A percentile compares a stretch with the other conserved stretches of the same genome.
These are phyloP conservation scores for Astrothelium subdiscretum DNA, from an alignment of 495 filamentous ascomycete species.

Conservation along the genomic window DNA sequence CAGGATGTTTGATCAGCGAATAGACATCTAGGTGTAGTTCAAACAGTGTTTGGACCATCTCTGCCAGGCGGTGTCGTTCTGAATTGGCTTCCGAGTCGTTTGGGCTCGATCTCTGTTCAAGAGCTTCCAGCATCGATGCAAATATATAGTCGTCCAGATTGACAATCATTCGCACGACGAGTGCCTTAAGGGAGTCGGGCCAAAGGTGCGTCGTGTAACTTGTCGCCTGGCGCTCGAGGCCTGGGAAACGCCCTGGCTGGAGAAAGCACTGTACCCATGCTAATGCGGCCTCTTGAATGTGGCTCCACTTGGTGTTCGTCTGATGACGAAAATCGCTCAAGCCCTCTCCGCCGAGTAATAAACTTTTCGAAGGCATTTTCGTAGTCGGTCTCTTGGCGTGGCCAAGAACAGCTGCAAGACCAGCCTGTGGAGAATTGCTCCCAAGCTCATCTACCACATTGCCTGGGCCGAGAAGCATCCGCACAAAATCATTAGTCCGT, in stretches of 20 bases:
- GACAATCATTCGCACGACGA: conserved; percentile 55
- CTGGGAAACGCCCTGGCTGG: conserved; percentile 4
- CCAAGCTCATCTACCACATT: not conserved
- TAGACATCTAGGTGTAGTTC: conserved; percentile 87
- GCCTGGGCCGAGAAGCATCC: conserved; percentile 4
- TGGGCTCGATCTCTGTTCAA: conserved; percentile 19
- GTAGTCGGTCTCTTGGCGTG: not conserved
- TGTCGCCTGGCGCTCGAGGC: conserved; percentile 12
- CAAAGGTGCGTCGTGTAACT: conserved; percentile 57
- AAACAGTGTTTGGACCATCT: conserved; percentile 67
- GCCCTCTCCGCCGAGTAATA: conserved; percentile 9
- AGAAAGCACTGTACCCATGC: conserved; percentile 23
- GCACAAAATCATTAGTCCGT: not conserved
- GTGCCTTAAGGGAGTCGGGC: conserved; percentile 60
- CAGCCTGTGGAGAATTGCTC: not conserved
- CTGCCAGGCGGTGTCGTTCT: conserved; percentile 5
- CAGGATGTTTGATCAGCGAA: conserved; percentile 61
- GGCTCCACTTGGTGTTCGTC: conserved; percentile 24
- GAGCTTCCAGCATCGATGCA: conserved; percentile 23
- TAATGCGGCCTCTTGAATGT: conserved; percentile 23
- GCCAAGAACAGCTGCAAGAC: not conserved
- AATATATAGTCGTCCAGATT: conserved; percentile 59
- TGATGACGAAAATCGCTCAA: conserved; percentile 13
- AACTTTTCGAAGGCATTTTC: not conserved
- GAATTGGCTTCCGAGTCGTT: not conserved